Conservation (phyloP, 495 filamentous ascomycete species). For the Hypoxylon subgilvum region DNA sequence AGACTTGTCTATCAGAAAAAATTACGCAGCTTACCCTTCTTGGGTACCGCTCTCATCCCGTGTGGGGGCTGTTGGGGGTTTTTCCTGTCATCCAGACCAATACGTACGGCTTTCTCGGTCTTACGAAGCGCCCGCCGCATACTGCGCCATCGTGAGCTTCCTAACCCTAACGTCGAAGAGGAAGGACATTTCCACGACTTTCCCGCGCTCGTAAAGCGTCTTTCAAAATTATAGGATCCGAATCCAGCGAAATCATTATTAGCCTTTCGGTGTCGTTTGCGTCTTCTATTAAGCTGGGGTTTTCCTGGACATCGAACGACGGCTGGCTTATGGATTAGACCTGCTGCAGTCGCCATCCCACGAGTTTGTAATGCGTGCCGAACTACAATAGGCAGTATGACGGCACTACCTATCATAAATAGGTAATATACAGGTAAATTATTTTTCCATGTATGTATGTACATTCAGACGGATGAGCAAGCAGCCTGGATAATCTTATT, state of each 20-base stretch:
- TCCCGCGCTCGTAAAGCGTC: too few species aligned
- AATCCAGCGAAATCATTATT: too few species aligned
- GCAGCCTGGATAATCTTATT: constrained; percentile 11
- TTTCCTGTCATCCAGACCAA: neutral
- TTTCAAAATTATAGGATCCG: too few species aligned
- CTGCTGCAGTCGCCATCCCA: too few species aligned
- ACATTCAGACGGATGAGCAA: constrained; percentile 9
- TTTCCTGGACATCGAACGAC: too few species aligned
- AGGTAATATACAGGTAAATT: constrained; percentile 12
- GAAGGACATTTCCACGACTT: too few species aligned
- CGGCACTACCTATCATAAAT: constrained; percentile 30
- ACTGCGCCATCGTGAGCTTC: neutral
- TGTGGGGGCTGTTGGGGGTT: constrained; percentile 19
- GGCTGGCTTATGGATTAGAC: too few species aligned
- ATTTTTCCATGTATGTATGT: constrained; percentile 11
- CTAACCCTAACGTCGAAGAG: too few species aligned
- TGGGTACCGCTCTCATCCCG: constrained; percentile 17
- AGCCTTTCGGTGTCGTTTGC: too few species aligned
- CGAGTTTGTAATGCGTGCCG: constrained; percentile 27
- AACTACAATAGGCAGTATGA: too few species aligned
- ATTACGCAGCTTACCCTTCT: constrained; percentile 26
- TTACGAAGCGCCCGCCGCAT: neutral
- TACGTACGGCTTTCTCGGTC: neutral
- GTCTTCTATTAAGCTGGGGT: too few species aligned
- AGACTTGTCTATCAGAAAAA: constrained; percentile 19